Percentiles rank a stretch among this genome's conserved stretches.
These are phyloP conservation scores for Phyllosticta citribraziliensis DNA, from an alignment of 2,329 filamentous ascomycete genomes.

Conservation along the genomic window DNA sequence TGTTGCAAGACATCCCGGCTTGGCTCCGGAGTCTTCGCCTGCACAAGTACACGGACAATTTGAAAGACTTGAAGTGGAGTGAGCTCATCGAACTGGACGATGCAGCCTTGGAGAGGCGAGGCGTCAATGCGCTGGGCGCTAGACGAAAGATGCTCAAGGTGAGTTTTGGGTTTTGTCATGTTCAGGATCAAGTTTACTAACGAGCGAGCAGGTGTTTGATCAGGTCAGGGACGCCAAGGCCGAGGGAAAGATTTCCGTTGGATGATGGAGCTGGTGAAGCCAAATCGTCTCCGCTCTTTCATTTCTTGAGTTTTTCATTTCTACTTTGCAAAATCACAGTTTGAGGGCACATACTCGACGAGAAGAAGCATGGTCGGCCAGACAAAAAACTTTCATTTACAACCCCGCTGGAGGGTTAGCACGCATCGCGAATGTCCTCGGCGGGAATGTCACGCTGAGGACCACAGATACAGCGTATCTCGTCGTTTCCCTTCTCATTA, in stretches of 20 bases:
- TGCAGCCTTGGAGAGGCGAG: constrained; percentile 81
- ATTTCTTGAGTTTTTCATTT: not conserved
- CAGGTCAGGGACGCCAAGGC: constrained; percentile 64
- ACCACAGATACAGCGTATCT: not conserved
- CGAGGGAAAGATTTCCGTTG: constrained; percentile 24
- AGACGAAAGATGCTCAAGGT: constrained; percentile 97
- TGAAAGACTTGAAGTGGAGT: constrained; percentile 96
- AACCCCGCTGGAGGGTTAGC: not conserved
- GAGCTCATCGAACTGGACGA: constrained; percentile 89
- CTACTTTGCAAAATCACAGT: not conserved
- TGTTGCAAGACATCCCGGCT: constrained; percentile 89
- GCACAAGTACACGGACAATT: constrained; percentile 97
- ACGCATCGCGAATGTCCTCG: not conserved
- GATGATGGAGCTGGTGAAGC: not conserved
- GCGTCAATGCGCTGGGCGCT: constrained; percentile 89
- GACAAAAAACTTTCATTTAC: not conserved
- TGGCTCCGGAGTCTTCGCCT: constrained; percentile 91
- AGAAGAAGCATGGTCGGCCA: not conserved
- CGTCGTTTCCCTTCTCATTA: not conserved
- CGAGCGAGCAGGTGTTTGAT: constrained; percentile 64
- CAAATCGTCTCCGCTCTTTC: not conserved
- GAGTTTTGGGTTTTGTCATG: constrained; percentile 17
- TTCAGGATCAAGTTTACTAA: not conserved
- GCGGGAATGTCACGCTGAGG: not conserved
- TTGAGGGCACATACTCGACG: not conserved